Evolutionary conservation across 2,329 filamentous ascomycete species (phyloP).

Genomic region (Fonsecaea multimorphosa): DNA sequence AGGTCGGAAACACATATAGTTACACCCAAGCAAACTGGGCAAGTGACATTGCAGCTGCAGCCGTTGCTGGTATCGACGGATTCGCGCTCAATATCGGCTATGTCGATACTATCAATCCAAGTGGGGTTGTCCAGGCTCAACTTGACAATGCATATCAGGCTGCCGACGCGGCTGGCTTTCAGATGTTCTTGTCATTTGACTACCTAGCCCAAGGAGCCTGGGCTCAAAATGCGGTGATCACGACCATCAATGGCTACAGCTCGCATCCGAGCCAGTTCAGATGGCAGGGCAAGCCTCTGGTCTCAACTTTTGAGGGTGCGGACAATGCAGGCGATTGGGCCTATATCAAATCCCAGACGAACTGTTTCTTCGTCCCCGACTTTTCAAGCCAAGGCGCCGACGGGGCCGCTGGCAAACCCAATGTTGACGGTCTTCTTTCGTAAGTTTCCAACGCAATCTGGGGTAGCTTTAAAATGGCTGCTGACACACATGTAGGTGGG

Average conservation of each 20-base stretch:
- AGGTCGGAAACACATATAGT: conserved; percentile 20
- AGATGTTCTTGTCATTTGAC: conserved; percentile 15
- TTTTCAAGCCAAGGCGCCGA: conserved; percentile 13
- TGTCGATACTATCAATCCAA: conserved; percentile 11
- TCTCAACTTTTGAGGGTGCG: conserved; percentile 16
- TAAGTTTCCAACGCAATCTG: neutral
- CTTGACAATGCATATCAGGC: conserved; percentile 18
- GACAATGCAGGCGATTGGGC: conserved; percentile 14
- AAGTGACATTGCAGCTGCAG: conserved; percentile 5
- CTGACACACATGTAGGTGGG: neutral
- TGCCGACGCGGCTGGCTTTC: conserved; percentile 8
- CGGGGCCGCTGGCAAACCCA: conserved; percentile 3
- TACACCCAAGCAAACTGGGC: conserved; percentile 18
- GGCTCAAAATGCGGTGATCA: conserved; percentile 20
- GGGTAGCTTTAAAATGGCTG: neutral
- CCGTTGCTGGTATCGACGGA: conserved; percentile 11
- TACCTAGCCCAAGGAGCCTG: conserved; percentile 16
- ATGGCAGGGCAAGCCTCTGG: conserved; percentile 17
- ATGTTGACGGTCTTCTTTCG: conserved; percentile 17
- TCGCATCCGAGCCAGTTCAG: conserved; percentile 12
- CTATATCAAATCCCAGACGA: conserved; percentile 19
- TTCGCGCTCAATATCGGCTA: conserved; percentile 18
- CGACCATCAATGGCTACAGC: conserved; percentile 10
- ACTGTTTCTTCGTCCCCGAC: conserved; percentile 15
- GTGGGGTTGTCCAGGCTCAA: conserved; percentile 11